These are phyloP conservation scores for Mycena alexandri DNA, from an alignment of 768 basidiomycete genomes.

Conservation along the genomic window DNA sequence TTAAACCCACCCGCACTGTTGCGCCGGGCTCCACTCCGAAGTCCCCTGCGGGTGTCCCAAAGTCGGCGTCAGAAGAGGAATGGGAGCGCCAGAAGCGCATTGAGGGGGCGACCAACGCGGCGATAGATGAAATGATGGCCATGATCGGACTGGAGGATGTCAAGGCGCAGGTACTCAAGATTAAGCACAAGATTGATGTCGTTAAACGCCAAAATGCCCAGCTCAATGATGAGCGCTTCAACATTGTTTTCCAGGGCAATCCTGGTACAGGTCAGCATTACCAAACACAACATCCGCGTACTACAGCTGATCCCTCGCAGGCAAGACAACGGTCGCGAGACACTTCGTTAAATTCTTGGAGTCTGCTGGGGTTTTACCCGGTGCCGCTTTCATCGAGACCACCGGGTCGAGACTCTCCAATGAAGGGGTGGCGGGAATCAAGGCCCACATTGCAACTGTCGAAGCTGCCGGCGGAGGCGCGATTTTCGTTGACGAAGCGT, in stretches of 20 bases:
- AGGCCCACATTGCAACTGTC: conserved; percentile 61
- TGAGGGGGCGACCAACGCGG: conserved; percentile 59
- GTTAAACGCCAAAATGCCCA: conserved; percentile 64
- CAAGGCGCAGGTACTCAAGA: conserved; percentile 68
- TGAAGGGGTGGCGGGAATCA: conserved; percentile 66
- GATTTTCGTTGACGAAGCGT: conserved; percentile 80
- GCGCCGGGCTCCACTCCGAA: too few relatives aligned
- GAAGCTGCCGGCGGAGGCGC: conserved; percentile 69
- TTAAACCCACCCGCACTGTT: too few relatives aligned
- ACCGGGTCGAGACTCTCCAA: conserved; percentile 70
- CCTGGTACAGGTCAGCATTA: conserved; percentile 74
- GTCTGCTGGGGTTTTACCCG: conserved; percentile 67
- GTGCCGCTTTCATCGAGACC: conserved; percentile 67
- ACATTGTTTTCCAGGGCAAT: conserved; percentile 74
- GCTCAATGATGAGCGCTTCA: conserved; percentile 68
- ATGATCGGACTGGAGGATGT: conserved; percentile 79
- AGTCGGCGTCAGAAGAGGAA: conserved; percentile 39
- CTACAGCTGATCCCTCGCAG: conserved; percentile 49
- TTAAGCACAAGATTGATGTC: conserved; percentile 70
- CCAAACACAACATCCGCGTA: conserved; percentile 35
- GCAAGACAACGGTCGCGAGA: conserved; percentile 78
- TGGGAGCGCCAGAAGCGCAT: conserved; percentile 71
- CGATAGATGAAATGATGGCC: conserved; percentile 74
- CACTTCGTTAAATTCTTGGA: conserved; percentile 72
- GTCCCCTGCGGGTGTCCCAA: too few relatives aligned